Evolutionary conservation across 2,329 filamentous ascomycete genomes (phyloP), one percentile per base, ranked within the genome.

Genomic region (Chaetothyriales sp.): DNA sequence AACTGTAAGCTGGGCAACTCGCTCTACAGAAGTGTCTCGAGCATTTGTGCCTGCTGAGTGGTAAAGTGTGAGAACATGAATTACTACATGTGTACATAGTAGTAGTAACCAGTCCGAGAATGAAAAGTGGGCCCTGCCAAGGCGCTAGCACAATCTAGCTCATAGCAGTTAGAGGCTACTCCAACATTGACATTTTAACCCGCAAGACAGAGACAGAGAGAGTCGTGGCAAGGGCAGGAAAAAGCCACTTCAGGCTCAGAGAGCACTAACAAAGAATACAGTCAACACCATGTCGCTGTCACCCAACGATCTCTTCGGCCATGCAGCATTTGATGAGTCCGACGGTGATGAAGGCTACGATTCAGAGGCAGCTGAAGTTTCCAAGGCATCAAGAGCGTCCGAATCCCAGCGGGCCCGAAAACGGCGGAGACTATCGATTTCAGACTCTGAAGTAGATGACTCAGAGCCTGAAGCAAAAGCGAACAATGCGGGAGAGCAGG

Each of bases 281-380:
- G 10, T 26, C 18, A 45, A 20, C 43, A 15, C 12, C 43, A 45
- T 45, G 43, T 20, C 43, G 7, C 22, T 45, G 43, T 45, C 43
- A 49, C 60, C 63, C 19, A 67, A 67, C 51, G 66, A 70, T 28
- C 68, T 66, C 47, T 57, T 70, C 9, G 67, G 68, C 42, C 60
- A 68, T 28, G 63, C 54, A 19, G 58, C 57, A 9, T 66, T 64
- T 18, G 69, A 70, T 43, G 64, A 63, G 1, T 66, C 70, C 26
- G 64, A 60, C 32, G 64, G 60, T 49, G 68, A 70, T 39, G 57
- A 57, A 15, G 69, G 69, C 54, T 72, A 72, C 50, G 68, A 72
- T 54, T 72, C 69, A 43, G 70, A 72, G 54, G 68, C 65, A 5
- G 68, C 60, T 18, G 63, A 66, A 52, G 62, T 69, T 48, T 66